phyloP scores from a whole-genome alignment of 176 grass and related monocot species.

The Luzula sylvatica region DNA sequence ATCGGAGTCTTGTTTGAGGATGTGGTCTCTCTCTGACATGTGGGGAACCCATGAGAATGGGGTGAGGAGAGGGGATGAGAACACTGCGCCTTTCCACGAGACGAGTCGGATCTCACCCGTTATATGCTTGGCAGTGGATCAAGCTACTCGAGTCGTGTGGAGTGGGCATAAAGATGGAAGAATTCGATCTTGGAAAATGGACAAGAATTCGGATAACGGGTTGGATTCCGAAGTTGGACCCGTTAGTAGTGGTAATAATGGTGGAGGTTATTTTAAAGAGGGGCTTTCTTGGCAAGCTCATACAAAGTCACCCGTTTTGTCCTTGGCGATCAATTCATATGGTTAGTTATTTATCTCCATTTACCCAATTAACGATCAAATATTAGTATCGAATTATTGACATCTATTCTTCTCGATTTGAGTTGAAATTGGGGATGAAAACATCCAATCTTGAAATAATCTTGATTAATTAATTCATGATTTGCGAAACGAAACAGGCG shows the following conservation, averaged over 20 bases:
- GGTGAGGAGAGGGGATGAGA: conserved; percentile 66
- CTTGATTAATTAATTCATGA: background rate
- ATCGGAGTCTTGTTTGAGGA: conserved; percentile 52
- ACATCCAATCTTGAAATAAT: too few relatives aligned
- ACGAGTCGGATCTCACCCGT: conserved; percentile 52
- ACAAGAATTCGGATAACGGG: conserved; percentile 24
- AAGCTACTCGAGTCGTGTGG: conserved; percentile 64
- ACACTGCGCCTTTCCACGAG: conserved; percentile 73
- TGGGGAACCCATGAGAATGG: conserved; percentile 19
- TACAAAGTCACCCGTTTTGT: conserved; percentile 55
- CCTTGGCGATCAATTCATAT: conserved; percentile 69
- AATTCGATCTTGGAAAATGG: conserved; percentile 77
- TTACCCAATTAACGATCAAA: background rate
- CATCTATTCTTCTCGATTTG: background rate
- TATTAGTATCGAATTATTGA: background rate
- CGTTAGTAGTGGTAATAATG: conserved; percentile 18
- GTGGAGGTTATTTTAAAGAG: conserved; percentile 38
- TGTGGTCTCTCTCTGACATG: conserved; percentile 44
- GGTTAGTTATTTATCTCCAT: conserved; percentile 32
- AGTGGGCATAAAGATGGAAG: conserved; percentile 89
- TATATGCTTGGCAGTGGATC: conserved; percentile 65
- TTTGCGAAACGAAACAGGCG: conserved; percentile 37
- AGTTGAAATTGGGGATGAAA: too few relatives aligned
- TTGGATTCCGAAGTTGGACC: conserved; percentile 15
- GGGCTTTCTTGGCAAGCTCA: conserved; percentile 87